Base-by-base conservation (phyloP, 306 rosid species). In the Myrica gale region DNA sequence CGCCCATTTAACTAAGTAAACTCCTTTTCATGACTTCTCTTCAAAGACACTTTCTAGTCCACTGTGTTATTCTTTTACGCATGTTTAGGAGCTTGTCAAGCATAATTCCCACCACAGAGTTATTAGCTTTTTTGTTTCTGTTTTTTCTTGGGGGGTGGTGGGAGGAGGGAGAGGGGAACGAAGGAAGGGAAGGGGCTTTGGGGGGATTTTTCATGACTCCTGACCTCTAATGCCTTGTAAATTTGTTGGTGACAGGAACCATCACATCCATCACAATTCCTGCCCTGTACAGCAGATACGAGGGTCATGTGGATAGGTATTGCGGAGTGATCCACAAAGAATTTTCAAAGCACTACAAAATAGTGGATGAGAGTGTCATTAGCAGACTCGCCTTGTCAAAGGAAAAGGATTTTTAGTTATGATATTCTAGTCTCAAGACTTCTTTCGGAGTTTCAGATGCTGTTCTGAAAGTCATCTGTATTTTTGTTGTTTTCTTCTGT, bases 301-400 rank as follows among this genome's bases (percentile, higher is more conserved):
- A 91, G 58, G 81, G 32, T 45, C 81, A 70, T 17, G 86, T 91
- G 63, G 91, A 90, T 76, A 82, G 82, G 71, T 89, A 83, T 65
- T 86, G 42, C 17, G 97, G 97, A 74, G 75, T 84, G 75, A 81
- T 91, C 84, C 85, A 87, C 57, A 80, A 39, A 67, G 96, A 92
- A 72, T 90, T 95, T 83, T 89, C 97, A 48, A 92, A 87, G 88
- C 93, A 89, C 77, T 95, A 92, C 56, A 89, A 81, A 87, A 78
- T 92, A 41, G 93, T 95, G 66, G 97, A 95, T 69, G 97, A 92
- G 52, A 87, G 67, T 78, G 90, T 95, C 68, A 69, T 90, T 77
- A 87, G 78, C 85, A 89, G 90, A 84, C 85, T 90, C 53, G 93
- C 92, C 83, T 65, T 76, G 48, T 55, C 91, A 2, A 89, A 86